A percentile compares a stretch with the other conserved stretches of the same genome.
These are phyloP conservation scores for Cardiospermum halicacabum DNA, from an alignment of 345 rosid species.

Conservation along the genomic window DNA sequence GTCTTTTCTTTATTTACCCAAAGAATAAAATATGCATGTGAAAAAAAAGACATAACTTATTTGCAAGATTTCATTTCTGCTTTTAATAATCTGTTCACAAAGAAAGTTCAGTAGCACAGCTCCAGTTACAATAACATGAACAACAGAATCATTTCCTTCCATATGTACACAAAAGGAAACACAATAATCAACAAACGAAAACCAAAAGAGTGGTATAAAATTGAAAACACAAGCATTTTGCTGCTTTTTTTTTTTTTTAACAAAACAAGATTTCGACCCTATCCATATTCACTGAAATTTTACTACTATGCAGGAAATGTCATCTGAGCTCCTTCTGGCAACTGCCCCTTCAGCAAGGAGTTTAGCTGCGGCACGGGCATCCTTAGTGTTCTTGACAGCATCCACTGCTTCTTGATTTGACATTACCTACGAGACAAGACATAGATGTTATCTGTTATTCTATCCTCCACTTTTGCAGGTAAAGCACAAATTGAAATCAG, in stretches of 20 bases:
- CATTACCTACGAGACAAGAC: conserved; percentile 55
- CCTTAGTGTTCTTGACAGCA: conserved; percentile 54
- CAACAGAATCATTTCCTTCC: too few relatives aligned
- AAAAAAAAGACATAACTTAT: too few relatives aligned
- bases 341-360: conserved; percentile 79
- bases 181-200: neutral
- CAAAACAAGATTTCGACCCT: neutral
- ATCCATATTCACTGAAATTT: conserved; percentile 41
- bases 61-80: too few relatives aligned
- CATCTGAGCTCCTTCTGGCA: conserved; percentile 68
- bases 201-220: neutral
- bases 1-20: too few relatives aligned
- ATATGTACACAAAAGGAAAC: conserved; percentile 9
- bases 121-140: too few relatives aligned
- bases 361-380: conserved; percentile 80
- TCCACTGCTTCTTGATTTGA: conserved; percentile 83
- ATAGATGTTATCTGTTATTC: too few relatives aligned
- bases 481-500: conserved; percentile 8
- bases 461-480: neutral
- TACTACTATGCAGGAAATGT: conserved; percentile 80
- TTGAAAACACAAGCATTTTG: conserved; percentile 6
- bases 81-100: too few relatives aligned
- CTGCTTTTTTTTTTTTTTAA: neutral
- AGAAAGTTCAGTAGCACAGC: too few relatives aligned
- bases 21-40: too few relatives aligned